These are phyloP conservation scores for Davidsoniella neocaledoniae DNA, from an alignment of 2,329 filamentous ascomycete species.

Conservation along the genomic window DNA sequence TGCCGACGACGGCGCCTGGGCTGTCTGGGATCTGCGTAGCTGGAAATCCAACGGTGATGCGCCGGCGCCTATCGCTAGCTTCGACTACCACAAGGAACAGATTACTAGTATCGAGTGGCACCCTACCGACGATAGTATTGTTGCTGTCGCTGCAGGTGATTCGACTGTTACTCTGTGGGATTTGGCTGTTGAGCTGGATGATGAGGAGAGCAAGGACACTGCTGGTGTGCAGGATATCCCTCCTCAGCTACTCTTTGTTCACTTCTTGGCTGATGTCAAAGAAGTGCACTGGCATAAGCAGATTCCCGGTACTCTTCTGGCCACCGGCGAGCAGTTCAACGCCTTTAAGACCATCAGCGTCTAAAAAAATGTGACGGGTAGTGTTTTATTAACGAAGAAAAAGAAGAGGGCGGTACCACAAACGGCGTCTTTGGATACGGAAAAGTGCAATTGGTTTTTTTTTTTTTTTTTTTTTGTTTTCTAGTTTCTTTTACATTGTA, in stretches of 20 bases:
- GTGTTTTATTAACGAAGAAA: slow-evolving; percentile 6
- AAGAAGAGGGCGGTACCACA: slow-evolving; percentile 3
- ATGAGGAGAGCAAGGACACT: slow-evolving; percentile 86
- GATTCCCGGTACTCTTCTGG: slow-evolving; percentile 77
- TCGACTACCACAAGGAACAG: slow-evolving; percentile 90
- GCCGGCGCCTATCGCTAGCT: slow-evolving; percentile 76
- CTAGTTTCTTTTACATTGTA: no score
- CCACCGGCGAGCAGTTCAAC: slow-evolving; percentile 79
- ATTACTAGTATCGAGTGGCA: slow-evolving; percentile 97
- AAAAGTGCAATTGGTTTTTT: not conserved
- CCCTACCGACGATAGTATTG: slow-evolving; percentile 87
- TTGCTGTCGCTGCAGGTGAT: slow-evolving; percentile 81
- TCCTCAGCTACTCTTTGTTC: slow-evolving; percentile 86
- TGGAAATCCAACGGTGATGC: slow-evolving; percentile 55
- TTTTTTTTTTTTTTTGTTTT: not conserved
- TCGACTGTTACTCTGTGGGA: slow-evolving; percentile 95
- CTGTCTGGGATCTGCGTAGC: slow-evolving; percentile 86
- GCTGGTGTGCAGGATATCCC: slow-evolving; percentile 80
- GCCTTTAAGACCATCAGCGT: slow-evolving; percentile 75
- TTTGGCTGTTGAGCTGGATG: slow-evolving; percentile 86
- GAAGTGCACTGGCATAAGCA: slow-evolving; percentile 96
- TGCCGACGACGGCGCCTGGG: slow-evolving; percentile 86
- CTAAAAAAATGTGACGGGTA: slow-evolving; percentile 22
- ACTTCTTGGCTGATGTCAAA: slow-evolving; percentile 90
- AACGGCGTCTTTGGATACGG: slow-evolving; percentile 2